Evolutionary conservation across 140 eudicot genomes (phyloP), one percentile per base, ranked within the genome.

Genomic region (Bidens hawaiensis): DNA sequence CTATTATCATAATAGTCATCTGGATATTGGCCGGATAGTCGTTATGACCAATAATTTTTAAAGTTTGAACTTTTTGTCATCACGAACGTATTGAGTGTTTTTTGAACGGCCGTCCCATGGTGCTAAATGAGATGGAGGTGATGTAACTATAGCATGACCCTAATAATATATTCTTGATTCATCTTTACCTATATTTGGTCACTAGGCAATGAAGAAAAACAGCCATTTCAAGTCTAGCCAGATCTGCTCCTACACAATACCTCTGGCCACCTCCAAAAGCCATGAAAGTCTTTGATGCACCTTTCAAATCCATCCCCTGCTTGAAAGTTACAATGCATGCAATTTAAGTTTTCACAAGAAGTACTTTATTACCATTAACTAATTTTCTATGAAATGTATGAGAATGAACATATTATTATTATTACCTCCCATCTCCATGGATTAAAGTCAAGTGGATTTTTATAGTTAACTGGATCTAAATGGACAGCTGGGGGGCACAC

Each of bases 351-450:
- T 30, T 5, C 22, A 45, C 3, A 49, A 19, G 3, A 49, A 22
- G n/a, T 30, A 30, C 34, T 3, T 34, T 34, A 0, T 34, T 34
- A 6, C 14, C 5, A 12, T 11, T 13, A 11, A 11, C 4, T 14
- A 3, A 41, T 41, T 41, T 42, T 11, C 42, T 34, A 14, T 34
- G 42, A 34, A 14, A 41, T 38, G 14, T 0, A 38, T 38, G 15
- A 38, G 4, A 38, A 3, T 1, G 18, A 17, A 13, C 10, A 46
- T 5, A 24, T 63, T 77, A n/a, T n/a, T n/a, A n/a, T n/a, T n/a
- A n/a, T 36, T 76, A 82, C 95, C 93, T 89, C 80, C 97, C 97
- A 89, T 78, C 97, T 59, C 87, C 81, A 71, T 46, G 97, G 97
- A 81, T 89, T 77, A 63, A 89, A 89, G 4, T 83, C 60, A 21